phyloP scores from a whole-genome alignment of 306 rosid species.

The Vigna mungo region DNA sequence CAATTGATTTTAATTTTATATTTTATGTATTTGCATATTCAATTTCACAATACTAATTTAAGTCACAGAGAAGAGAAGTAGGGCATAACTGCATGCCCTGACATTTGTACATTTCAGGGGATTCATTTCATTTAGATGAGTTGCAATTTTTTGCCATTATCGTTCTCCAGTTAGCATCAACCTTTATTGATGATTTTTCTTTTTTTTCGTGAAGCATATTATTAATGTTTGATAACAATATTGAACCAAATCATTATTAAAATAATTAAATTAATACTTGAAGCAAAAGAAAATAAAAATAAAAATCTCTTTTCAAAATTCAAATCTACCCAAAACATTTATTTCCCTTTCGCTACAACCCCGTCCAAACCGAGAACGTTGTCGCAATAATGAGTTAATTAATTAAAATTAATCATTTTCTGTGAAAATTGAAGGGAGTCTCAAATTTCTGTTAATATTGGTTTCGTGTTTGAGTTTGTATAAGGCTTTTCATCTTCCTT shows the following conservation, averaged over 20 bases:
- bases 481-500: background rate
- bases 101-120: background rate
- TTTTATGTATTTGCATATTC: no score
- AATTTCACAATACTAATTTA: no score
- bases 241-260: background rate
- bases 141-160: background rate
- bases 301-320: conserved; percentile 43
- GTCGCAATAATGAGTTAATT: background rate
- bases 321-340: conserved; percentile 42
- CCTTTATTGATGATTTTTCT: no score
- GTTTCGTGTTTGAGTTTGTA: background rate
- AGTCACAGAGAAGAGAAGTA: no score
- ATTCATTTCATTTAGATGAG: background rate
- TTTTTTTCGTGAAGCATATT: background rate
- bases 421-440: background rate
- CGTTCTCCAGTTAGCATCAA: background rate
- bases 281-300: background rate
- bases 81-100: background rate
- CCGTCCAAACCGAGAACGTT: conserved; percentile 15
- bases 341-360: background rate
- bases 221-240: background rate
- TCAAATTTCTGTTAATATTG: conserved; percentile 46
- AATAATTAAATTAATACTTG: background rate
- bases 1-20: no score
- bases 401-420: background rate